Evolutionary conservation across 495 filamentous ascomycete species (phyloP).

Genomic region (Staphylotrichum tortipilum): DNA sequence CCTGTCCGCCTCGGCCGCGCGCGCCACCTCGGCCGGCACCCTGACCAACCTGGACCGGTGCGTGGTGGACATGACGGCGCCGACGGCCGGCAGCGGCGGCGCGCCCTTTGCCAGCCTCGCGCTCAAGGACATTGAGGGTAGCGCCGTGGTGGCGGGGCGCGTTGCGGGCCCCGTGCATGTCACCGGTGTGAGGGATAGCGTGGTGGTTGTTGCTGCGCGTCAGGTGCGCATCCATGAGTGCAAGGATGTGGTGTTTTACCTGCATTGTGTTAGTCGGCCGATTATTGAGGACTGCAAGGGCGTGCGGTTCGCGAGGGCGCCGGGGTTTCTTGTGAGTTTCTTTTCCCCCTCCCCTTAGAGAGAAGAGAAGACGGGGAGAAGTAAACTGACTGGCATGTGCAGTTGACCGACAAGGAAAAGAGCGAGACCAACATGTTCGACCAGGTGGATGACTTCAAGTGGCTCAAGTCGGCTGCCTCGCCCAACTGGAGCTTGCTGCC

Average conservation of each 20-base stretch:
- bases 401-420: constrained; percentile 28
- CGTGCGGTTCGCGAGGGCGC: constrained; percentile 72
- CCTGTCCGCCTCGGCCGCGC: constrained; percentile 58
- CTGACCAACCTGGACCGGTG: constrained; percentile 63
- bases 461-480: constrained; percentile 77
- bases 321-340: constrained; percentile 54
- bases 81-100: constrained; percentile 39
- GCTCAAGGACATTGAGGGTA: constrained; percentile 58
- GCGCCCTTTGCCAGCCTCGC: constrained; percentile 66
- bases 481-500: constrained; percentile 78
- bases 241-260: constrained; percentile 67
- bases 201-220: constrained; percentile 64
- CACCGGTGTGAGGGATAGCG: constrained; percentile 62
- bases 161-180: constrained; percentile 75
- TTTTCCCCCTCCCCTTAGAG: not conserved
- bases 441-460: constrained; percentile 94
- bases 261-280: constrained; percentile 71
- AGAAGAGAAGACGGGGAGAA: no score
- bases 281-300: constrained; percentile 85
- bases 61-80: constrained; percentile 69
- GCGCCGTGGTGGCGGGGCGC: constrained; percentile 65
- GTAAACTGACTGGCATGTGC: not conserved
- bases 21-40: constrained; percentile 59
- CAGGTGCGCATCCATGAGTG: constrained; percentile 92
- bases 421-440: constrained; percentile 61